Base-by-base conservation (phyloP, 1,139 yeast species). In the Cylindricascospora bacillispora region DNA sequence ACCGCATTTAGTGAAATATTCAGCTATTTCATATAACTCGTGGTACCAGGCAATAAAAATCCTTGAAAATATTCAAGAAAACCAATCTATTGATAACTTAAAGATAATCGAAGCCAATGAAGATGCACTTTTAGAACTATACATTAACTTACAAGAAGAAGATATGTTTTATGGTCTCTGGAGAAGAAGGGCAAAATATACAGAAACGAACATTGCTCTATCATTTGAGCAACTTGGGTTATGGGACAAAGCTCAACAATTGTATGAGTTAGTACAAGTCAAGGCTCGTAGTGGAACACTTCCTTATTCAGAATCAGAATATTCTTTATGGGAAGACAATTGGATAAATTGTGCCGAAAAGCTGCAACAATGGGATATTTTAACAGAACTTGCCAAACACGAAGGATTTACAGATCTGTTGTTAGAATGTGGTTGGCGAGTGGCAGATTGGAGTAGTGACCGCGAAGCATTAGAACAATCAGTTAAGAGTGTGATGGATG, bases 351-450 rank as follows among this genome's bases (percentile, higher is more conserved):
- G 98, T 62, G 95, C 98, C 2, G 95, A 92, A 51, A 89, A 92
- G 50, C 62, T 92, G 31, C 99, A 92, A 50, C 97, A 89, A 41
- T 92, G 99, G 99, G 98, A 92, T 52, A 79, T 92, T 35, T 64
- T 92, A 38, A 86, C 98, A 0, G 99, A 92, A 47, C 65, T 92
- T 28, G 98, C 99, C 3, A 83, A 89, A 48, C 97, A 92, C 49
- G 99, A 92, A 63, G 95, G 95, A 1, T 92, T 86, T 49, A 83
- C 95, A 0, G 99, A 92, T 49, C 63, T 92, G 41, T 60, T 92
- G 23, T 63, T 92, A 16, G 99, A 92, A 56, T 92, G 99, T 65
- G 98, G 97, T 26, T 92, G 99, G 99, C 67, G 98, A 51, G 94
- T 89, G 28, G 97, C 98, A 5, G 97, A 92, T 49, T 92, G 99